These are phyloP conservation scores for Clavaria fumosa DNA, from an alignment of 768 basidiomycete species.

Conservation along the genomic window DNA sequence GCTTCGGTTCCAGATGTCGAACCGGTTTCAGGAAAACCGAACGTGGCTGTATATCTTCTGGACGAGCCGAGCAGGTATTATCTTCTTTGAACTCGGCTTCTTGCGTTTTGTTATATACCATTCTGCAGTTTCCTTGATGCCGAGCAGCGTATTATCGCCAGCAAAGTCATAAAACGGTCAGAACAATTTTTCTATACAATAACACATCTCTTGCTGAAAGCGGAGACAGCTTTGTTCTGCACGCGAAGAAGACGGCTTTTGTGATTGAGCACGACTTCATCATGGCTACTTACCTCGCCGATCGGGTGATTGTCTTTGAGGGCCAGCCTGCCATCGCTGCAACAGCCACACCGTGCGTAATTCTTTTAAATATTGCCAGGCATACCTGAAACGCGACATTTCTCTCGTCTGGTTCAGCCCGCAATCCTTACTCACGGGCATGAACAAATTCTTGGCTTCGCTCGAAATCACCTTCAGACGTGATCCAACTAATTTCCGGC, in stretches of 20 bases:
- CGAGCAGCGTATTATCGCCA: conserved; percentile 97
- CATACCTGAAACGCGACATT: neutral
- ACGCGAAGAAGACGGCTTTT: conserved; percentile 95
- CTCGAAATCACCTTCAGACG: conserved; percentile 97
- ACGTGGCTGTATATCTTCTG: conserved; percentile 80
- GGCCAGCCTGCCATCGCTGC: conserved; percentile 77
- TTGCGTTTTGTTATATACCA: conserved; percentile 1
- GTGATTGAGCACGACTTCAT: conserved; percentile 99
- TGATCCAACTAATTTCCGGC: conserved; percentile 89
- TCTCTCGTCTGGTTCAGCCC: conserved; percentile 35
- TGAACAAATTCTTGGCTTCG: conserved; percentile 95
- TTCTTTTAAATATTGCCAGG: no score
- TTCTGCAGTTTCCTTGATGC: conserved; percentile 78
- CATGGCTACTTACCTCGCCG: conserved; percentile 98
- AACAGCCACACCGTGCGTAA: conserved; percentile 74
- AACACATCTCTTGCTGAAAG: conserved; percentile 2
- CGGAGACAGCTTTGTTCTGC: conserved; percentile 64
- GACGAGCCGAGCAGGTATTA: conserved; percentile 82
- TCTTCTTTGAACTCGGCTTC: conserved; percentile 7
- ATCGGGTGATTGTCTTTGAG: conserved; percentile 89
- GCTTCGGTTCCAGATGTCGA: no score
- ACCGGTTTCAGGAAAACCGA: conserved; percentile 44
- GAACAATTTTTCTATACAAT: conserved; percentile 8
- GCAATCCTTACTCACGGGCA: conserved; percentile 86
- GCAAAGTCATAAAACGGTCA: conserved; percentile 93